Evolutionary conservation across 352 stramenopile species (phyloP), one percentile per base, ranked within the genome.

Genomic region (Pythium plurisporium): DNA sequence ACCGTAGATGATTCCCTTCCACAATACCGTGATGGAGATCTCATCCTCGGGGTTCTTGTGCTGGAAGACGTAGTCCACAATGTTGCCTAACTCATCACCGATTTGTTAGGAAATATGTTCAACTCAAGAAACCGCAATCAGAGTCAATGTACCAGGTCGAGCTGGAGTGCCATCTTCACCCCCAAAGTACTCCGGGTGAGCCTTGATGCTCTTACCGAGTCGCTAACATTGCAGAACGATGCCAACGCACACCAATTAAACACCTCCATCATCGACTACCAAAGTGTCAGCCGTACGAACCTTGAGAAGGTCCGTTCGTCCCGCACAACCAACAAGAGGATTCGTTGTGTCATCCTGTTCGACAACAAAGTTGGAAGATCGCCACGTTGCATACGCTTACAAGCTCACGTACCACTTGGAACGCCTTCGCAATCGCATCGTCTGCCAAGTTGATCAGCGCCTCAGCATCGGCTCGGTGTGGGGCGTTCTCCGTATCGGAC

Each of bases 1-100:
- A 11, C 86, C 86, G 41, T 92, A 81, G 22, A 94, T 72, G 9
- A 95, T 78, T 5, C 79, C 79, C 46, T 87, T 80, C 83, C 83
- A 95, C 6, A 95, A 58, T 23, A 76, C 72, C 20, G 65, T 76
- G 60, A 91, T 76, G 10, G 79, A 86, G 26, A 91, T 68, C 54
- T 92, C 76, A 8, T 73, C 64, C 33, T 69, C 72, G 3, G 62
- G 54, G 45, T 66, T 78, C 55, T 84, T 73, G 62, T 85, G 72
- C 42, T 76, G 72, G 34, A 70, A 66, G 25, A 95, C 47, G 37
- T 87, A 95, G 54, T 94, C 76, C 25, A 94, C 79, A 60, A 95
- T 69, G 49, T 95, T 90, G 0, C 86, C 86, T 64, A 56, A 0
- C n/a, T 1, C 15, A 31, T 17, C 33, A 25, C 3, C 15, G 14